Base-by-base conservation (phyloP, 2,329 filamentous ascomycete genomes). In the Fusarium sp. region DNA sequence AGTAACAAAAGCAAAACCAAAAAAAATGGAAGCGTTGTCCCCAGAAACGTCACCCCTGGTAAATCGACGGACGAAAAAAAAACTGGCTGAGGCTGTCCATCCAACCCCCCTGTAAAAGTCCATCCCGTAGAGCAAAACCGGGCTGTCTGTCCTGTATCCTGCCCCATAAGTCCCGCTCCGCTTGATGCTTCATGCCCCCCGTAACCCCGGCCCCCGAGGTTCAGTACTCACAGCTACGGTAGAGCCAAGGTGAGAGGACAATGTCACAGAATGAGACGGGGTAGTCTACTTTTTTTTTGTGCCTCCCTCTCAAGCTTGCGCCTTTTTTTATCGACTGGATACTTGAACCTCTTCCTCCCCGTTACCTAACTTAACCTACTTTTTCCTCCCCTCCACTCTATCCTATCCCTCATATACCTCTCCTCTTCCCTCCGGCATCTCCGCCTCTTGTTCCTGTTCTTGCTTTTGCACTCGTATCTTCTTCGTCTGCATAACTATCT, bases 381-480 rank as follows among this genome's bases (percentile, higher is more conserved):
- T 78, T 77, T 74, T 28, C 54, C 26, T 58, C 41, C 55, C 39
- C 77, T 75, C 67, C 66, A 78, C 79, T 68, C 65, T 78, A 80
- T 79, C 79, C 72, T 47, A 79, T 80, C 79, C 55, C 73, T 82
- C 80, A 59, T 72, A 74, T 72, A 72, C 62, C 32, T 79, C 80
- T 79, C 77, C 80, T 81, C 79, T 76, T 81, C 78, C 81, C 80
- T 80, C 73, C 76, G 72, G 79, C 80, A 80, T 77, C 79, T 78
- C 72, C 70, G 74, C 77, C 73, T 76, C 63, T 62, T 74, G 55
- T 76, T 66, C 70, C 73, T 73, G 70, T 67, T 73, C 72, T 57
- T 57, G 59, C 51, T 62, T 45, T 66, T 81, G 74, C 75, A 75
- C 66, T 75, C 77, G 79, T 79, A 71, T 75, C 71, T 38, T 54